A percentile compares a stretch with the other conserved stretches of the same genome.
Conservation (phyloP, 345 rosid species). For the Cardiospermum halicacabum region DNA sequence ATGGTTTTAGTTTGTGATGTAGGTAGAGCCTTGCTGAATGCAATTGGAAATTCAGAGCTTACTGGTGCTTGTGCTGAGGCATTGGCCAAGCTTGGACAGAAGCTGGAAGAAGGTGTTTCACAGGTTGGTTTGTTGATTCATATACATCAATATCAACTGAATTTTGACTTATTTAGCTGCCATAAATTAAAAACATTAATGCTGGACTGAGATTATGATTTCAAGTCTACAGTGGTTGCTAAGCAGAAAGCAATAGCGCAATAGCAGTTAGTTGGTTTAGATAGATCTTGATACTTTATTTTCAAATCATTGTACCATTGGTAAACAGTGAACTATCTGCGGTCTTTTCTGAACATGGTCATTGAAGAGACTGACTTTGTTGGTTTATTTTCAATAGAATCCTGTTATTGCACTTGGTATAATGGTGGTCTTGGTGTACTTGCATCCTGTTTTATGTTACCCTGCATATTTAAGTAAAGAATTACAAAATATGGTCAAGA, state of each 20-base stretch:
- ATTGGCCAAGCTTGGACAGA: constrained; percentile 60
- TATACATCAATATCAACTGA: background rate
- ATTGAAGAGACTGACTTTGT: constrained; percentile 10
- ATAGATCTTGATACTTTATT: background rate
- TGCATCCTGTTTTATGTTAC: constrained; percentile 74
- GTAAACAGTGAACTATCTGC: background rate
- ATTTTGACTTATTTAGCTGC: background rate
- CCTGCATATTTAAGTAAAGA: constrained; percentile 73
- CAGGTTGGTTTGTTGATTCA: constrained; percentile 40
- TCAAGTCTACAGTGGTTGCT: background rate
- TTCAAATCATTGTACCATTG: background rate
- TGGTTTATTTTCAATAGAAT: constrained; percentile 38
- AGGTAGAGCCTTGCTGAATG: constrained; percentile 76
- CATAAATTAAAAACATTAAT: background rate
- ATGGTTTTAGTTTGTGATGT: constrained; percentile 9
- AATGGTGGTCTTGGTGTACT: constrained; percentile 86
- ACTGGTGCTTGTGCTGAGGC: constrained; percentile 72
- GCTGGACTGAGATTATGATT: background rate
- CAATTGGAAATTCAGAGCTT: constrained; percentile 71
- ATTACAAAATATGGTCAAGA: constrained; percentile 85
- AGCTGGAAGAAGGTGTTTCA: constrained; percentile 51
- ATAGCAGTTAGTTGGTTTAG: constrained; percentile 1
- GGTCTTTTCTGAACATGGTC: constrained; percentile 5
- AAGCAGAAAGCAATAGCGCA: background rate
- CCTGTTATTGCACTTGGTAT: constrained; percentile 87